Evolutionary conservation across 176 grass and related monocot genomes (phyloP).

Genomic region (Eragrostis nindensis): DNA sequence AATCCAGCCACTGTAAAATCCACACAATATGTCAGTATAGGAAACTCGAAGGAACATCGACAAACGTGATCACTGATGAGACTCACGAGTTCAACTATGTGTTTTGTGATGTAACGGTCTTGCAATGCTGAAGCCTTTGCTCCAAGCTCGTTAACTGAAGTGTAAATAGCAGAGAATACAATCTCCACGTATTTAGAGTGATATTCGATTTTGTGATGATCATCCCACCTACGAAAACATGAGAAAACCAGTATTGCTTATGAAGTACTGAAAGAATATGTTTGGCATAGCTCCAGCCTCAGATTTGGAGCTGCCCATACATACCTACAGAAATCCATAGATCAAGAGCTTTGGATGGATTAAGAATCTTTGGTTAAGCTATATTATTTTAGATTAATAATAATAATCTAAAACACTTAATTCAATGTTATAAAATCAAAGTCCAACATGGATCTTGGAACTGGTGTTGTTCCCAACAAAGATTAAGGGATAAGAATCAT

Average conservation of each 20-base stretch:
- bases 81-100: slow-evolving; percentile 69
- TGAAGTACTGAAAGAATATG: too few relatives aligned
- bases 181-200: slow-evolving; percentile 70
- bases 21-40: not conserved
- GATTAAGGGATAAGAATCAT: slow-evolving; percentile 31
- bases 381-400: too few relatives aligned
- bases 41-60: not conserved
- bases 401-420: too few relatives aligned
- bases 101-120: slow-evolving; percentile 46
- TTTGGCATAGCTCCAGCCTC: too few relatives aligned
- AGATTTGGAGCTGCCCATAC: too few relatives aligned
- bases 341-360: too few relatives aligned
- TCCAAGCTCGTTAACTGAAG: slow-evolving; percentile 65
- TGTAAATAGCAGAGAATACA: slow-evolving; percentile 61
- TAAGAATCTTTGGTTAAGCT: too few relatives aligned
- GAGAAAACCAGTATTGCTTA: not conserved
- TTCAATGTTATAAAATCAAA: too few relatives aligned
- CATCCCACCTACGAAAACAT: slow-evolving; percentile 59
- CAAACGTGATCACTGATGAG: not conserved
- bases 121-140: slow-evolving; percentile 60
- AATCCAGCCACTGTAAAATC: slow-evolving; percentile 56
- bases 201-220: slow-evolving; percentile 45
- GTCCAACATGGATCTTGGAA: too few relatives aligned
- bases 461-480: too few relatives aligned
- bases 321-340: too few relatives aligned